phyloP scores from a whole-genome alignment of 2,329 filamentous ascomycete species.

The Cytospora piceae region DNA sequence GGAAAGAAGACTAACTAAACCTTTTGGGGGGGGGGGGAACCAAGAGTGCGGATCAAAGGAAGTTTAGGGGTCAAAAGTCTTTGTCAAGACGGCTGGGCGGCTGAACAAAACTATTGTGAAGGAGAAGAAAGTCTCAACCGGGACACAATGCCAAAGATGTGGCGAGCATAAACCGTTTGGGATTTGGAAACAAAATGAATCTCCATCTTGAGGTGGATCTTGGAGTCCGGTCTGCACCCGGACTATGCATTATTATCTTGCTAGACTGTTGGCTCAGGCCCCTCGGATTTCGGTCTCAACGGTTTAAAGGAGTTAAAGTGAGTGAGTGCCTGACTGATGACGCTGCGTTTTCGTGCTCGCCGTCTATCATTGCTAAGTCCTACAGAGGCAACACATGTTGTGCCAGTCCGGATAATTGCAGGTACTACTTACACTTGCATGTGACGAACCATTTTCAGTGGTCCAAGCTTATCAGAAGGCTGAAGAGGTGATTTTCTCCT shows the following conservation, averaged over 20 bases:
- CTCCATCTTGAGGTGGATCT: slow-evolving; percentile 13
- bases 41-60: neutral
- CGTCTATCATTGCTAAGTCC: too few relatives aligned
- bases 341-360: neutral
- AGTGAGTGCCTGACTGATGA: slow-evolving; percentile 1
- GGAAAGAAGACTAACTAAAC: neutral
- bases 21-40: neutral
- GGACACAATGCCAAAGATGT: neutral
- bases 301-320: neutral
- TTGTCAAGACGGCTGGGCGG: too few relatives aligned
- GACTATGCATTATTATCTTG: neutral
- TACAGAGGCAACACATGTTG: too few relatives aligned
- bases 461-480: neutral
- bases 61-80: too few relatives aligned
- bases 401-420: too few relatives aligned
- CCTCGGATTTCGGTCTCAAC: slow-evolving; percentile 8
- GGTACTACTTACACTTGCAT: neutral
- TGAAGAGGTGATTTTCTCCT: too few relatives aligned
- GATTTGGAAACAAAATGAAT: slow-evolving; percentile 1
- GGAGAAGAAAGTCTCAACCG: neutral
- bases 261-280: too few relatives aligned
- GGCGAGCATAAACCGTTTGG: neutral
- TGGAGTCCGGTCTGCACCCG: neutral
- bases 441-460: neutral
- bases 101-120: too few relatives aligned